Conservation (phyloP, 495 filamentous ascomycete genomes). For the Xanthoparmelia taractica region DNA sequence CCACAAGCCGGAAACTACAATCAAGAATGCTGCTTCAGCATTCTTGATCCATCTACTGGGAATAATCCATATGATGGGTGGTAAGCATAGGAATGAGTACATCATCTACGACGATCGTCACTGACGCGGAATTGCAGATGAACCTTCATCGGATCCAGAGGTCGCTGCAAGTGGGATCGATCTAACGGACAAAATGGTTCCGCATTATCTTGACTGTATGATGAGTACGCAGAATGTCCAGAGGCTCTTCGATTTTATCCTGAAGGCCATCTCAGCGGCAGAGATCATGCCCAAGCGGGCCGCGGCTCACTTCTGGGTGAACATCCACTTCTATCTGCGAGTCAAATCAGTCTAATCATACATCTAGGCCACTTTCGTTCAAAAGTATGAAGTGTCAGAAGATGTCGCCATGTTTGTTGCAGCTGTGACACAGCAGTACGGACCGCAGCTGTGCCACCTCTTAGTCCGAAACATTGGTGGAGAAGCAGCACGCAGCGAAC, state of each 20-base stretch:
- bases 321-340: slow-evolving; percentile 32
- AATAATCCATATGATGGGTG: slow-evolving; percentile 55
- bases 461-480: slow-evolving; percentile 67
- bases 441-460: slow-evolving; percentile 51
- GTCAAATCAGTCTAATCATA: slow-evolving; percentile 16
- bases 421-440: slow-evolving; percentile 48
- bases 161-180: slow-evolving; percentile 69
- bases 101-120: neutral
- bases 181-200: slow-evolving; percentile 58
- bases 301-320: slow-evolving; percentile 74
- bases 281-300: slow-evolving; percentile 77
- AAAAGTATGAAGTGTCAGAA: slow-evolving; percentile 29
- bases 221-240: slow-evolving; percentile 49
- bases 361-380: slow-evolving; percentile 22
- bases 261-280: slow-evolving; percentile 60
- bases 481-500: slow-evolving; percentile 64
- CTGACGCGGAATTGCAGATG: slow-evolving; percentile 30
- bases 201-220: slow-evolving; percentile 53
- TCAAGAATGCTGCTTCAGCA: slow-evolving; percentile 40
- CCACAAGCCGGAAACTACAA: slow-evolving; percentile 38
- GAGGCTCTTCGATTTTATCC: slow-evolving; percentile 67
- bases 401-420: slow-evolving; percentile 42
- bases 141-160: slow-evolving; percentile 66
- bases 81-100: slow-evolving; percentile 35
- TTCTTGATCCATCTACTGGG: slow-evolving; percentile 59